Conservation (phyloP, 2,329 filamentous ascomycete species). For the Ophiosphaerella korrae region DNA sequence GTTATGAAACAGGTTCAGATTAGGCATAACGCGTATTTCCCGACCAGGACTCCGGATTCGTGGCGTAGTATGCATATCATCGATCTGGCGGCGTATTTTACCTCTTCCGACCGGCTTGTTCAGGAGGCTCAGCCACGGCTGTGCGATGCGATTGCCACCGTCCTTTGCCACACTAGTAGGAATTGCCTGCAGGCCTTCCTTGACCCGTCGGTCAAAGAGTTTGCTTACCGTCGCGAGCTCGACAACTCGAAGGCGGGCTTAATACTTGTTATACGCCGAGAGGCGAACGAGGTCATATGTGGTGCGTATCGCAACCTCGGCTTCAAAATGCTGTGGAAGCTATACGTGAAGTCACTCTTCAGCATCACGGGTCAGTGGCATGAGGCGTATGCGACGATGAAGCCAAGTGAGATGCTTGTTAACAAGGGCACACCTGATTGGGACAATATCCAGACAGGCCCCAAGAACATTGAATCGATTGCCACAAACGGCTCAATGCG, state of each 20-base stretch:
- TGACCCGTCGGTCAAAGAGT: slow-evolving; percentile 10
- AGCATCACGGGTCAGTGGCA: slow-evolving; percentile 17
- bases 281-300: slow-evolving; percentile 9
- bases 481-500: neutral
- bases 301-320: slow-evolving; percentile 22
- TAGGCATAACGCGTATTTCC: slow-evolving; percentile 2
- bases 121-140: slow-evolving; percentile 15
- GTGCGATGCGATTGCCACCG: slow-evolving; percentile 19
- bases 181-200: slow-evolving; percentile 20
- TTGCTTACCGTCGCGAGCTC: slow-evolving; percentile 18
- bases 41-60: neutral
- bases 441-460: slow-evolving; percentile 8
- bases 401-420: slow-evolving; percentile 6
- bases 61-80: slow-evolving; percentile 15
- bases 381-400: slow-evolving; percentile 14
- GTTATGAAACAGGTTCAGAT: slow-evolving; percentile 3
- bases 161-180: slow-evolving; percentile 14
- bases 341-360: slow-evolving; percentile 14
- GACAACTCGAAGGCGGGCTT: slow-evolving; percentile 2
- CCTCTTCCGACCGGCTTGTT: neutral
- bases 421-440: slow-evolving; percentile 7
- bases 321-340: slow-evolving; percentile 16
- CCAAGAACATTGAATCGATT: neutral
- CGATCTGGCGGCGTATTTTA: slow-evolving; percentile 8
- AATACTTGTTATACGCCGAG: slow-evolving; percentile 9